Base-by-base conservation (phyloP, 352 stramenopile species). In the Pilasporangium apinafurcum region DNA sequence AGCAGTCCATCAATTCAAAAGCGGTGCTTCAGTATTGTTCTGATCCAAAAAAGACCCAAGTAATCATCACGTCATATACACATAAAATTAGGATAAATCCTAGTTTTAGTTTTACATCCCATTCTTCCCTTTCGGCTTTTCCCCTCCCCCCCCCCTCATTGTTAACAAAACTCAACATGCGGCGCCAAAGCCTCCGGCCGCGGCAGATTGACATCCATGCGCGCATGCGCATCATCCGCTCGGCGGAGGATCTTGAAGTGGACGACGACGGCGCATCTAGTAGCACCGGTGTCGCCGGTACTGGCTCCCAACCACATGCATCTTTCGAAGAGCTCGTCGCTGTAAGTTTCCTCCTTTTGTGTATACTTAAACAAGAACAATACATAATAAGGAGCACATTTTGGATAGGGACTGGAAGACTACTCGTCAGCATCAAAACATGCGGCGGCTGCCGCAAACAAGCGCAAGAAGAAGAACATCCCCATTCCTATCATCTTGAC, bases 181-280 rank as follows among this genome's bases (percentile, higher is more conserved):
- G 80, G 22, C 80, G 84, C 39, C 80, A 86, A 62, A 95, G 78
- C 57, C 65, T 94, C 37, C 71, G 81, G 18, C 83, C 85, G 44
- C 79, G 85, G 40, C 81, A 91, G 62, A 86, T 95, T 61, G 85
- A 95, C 50, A 57, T 95, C 32, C 80, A 95, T 55, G 78, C 81
- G 61, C 74, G 68, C 41, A 92, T 95, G 64, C 68, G 68, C 37
- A 79, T 95, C 51, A 80, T 94, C 42, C 83, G 81, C 31, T 70
- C 75, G 28, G 78, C 89, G 53, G 77, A 88, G 28, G 78, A 93
- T 36, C 71, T 93, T 25, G 70, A 82, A 12, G 39, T 74, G 27
- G 79, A 91, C 21, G 76, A 87, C 4, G 83, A 88, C 28, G 48
- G 49, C 37, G 34, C 39, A 1, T 51, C n/a, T n/a, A n/a, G n/a